phyloP scores from a whole-genome alignment of 176 grass and related monocot species.

The Olyra latifolia region DNA sequence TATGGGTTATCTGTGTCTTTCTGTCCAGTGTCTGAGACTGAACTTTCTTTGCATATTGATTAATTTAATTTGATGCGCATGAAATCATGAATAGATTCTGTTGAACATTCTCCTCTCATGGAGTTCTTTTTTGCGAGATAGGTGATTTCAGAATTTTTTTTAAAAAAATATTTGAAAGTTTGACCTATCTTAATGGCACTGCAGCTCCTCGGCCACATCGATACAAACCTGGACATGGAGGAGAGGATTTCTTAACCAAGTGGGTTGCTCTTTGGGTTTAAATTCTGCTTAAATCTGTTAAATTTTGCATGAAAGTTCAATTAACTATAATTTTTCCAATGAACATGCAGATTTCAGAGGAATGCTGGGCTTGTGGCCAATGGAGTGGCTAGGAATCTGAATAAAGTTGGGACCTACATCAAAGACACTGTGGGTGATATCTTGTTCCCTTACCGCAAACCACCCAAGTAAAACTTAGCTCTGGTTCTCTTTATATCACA shows the following conservation, averaged over 20 bases:
- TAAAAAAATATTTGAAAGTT: slow-evolving; percentile 9
- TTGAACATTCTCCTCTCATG: neutral
- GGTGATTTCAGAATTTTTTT: neutral
- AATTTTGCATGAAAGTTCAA: slow-evolving; percentile 7
- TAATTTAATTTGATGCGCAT: neutral
- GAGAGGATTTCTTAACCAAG: slow-evolving; percentile 69
- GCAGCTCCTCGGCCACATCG: slow-evolving; percentile 37
- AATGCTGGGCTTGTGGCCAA: slow-evolving; percentile 80
- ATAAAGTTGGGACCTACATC: slow-evolving; percentile 75
- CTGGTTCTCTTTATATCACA: neutral
- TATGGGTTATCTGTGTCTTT: neutral
- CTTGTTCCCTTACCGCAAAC: slow-evolving; percentile 69
- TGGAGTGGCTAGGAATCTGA: slow-evolving; percentile 74
- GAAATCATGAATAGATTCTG: neutral
- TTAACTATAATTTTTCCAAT: neutral
- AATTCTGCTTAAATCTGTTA: neutral
- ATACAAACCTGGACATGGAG: slow-evolving; percentile 48
- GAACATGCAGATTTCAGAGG: slow-evolving; percentile 71
- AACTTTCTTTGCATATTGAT: neutral
- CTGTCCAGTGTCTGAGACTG: neutral
- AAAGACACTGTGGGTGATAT: slow-evolving; percentile 83
- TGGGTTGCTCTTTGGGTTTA: slow-evolving; percentile 44
- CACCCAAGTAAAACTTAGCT: slow-evolving; percentile 63
- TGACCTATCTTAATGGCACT: slow-evolving; percentile 26
- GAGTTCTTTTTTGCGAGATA: slow-evolving; percentile 4